phyloP scores from a whole-genome alignment of 768 basidiomycete genomes.

The Coprinopsis cinerea region DNA sequence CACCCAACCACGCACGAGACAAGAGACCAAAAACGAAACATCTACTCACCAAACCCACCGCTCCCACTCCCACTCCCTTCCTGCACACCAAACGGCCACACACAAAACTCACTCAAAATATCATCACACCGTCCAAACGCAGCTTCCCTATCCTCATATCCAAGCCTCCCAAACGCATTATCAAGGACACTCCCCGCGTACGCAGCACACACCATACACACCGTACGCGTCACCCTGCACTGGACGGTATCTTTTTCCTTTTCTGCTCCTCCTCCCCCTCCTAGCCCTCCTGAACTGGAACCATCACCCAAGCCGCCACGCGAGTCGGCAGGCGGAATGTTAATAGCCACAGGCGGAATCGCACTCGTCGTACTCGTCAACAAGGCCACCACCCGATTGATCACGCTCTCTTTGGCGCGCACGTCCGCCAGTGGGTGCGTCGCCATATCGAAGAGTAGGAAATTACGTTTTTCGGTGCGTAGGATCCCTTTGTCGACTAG shows the following conservation, averaged over 20 bases:
- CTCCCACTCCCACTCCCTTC: constrained; percentile 14
- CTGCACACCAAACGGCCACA: constrained; percentile 75
- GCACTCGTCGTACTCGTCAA: constrained; percentile 80
- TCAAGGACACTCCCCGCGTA: constrained; percentile 95
- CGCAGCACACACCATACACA: constrained; percentile 83
- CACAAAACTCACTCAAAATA: constrained; percentile 83
- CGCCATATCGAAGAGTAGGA: constrained; percentile 99
- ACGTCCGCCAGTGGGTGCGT: constrained; percentile 96
- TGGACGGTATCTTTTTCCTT: constrained; percentile 53
- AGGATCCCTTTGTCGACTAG: constrained; percentile 98
- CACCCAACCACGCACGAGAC: too few species aligned
- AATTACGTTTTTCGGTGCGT: constrained; percentile 98
- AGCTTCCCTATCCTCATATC: constrained; percentile 89
- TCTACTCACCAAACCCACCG: constrained; percentile 3
- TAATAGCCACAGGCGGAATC: constrained; percentile 69
- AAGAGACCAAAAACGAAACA: too few species aligned
- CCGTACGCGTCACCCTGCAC: constrained; percentile 73
- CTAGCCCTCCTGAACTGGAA: background rate
- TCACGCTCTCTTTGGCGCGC: constrained; percentile 80
- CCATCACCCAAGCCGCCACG: background rate
- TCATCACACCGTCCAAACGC: constrained; percentile 95
- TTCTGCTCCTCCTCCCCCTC: background rate
- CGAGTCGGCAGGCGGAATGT: constrained; percentile 27
- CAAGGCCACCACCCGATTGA: constrained; percentile 68
- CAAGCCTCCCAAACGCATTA: constrained; percentile 83